These are phyloP conservation scores for Trypanosomatidae sp. DNA, from an alignment of 208 protist genomes.

Conservation along the genomic window DNA sequence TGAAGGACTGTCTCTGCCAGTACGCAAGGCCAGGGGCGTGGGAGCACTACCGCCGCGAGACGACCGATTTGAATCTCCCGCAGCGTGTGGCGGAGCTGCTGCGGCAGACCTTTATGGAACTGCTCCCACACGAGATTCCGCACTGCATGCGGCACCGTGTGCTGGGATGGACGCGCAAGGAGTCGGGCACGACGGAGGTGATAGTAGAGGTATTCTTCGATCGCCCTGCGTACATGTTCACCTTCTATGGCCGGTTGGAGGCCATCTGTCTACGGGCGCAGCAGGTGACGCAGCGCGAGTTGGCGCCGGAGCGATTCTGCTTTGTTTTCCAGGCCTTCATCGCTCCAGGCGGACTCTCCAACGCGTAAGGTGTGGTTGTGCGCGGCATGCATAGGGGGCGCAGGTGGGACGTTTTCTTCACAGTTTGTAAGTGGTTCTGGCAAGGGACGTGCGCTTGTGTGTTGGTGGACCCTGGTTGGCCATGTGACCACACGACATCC, in stretches of 20 bases:
- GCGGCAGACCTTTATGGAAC: conserved; percentile 79
- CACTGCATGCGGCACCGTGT: conserved; percentile 82
- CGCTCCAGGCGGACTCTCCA: conserved; percentile 64
- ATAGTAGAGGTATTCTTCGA: conserved; percentile 92
- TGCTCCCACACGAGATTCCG: conserved; percentile 87
- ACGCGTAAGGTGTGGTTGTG: conserved; percentile 13
- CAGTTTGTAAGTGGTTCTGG: background rate
- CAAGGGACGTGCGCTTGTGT: background rate
- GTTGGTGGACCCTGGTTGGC: background rate
- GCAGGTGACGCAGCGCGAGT: conserved; percentile 59
- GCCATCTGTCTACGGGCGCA: conserved; percentile 74
- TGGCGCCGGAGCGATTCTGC: conserved; percentile 55
- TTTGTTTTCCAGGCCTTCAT: conserved; percentile 92
- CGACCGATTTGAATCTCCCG: conserved; percentile 60
- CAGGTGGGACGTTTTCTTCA: background rate
- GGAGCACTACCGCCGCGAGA: conserved; percentile 70
- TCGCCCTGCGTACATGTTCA: conserved; percentile 89
- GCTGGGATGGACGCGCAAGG: conserved; percentile 86
- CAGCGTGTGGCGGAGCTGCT: conserved; percentile 84
- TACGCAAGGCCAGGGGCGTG: conserved; percentile 75
- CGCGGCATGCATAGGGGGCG: too few relatives aligned
- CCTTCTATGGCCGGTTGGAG: conserved; percentile 89
- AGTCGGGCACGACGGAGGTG: conserved; percentile 79
- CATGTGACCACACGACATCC: background rate
- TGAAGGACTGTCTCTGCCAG: conserved; percentile 84